Evolutionary conservation across 2,329 filamentous ascomycete genomes (phyloP).

Genomic region (Spiromastix sp.): DNA sequence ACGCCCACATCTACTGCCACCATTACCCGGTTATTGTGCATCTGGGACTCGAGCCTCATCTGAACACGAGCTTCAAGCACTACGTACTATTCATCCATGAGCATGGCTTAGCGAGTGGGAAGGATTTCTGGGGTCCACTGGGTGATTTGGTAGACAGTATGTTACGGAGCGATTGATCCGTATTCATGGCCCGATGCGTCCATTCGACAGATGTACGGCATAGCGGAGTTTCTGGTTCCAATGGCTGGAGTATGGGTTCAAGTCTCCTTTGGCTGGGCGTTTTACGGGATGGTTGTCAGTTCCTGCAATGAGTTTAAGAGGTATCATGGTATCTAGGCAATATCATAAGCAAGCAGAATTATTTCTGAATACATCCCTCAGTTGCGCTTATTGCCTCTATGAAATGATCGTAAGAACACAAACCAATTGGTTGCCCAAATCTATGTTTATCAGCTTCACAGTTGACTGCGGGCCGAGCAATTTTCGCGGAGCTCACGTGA

Average conservation of each 20-base stretch:
- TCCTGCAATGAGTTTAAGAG: slow-evolving; percentile 1
- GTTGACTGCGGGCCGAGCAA: no score
- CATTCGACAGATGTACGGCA: not conserved
- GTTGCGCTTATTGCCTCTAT: no score
- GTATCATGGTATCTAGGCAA: no score
- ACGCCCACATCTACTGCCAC: slow-evolving; percentile 99
- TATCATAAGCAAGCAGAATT: no score
- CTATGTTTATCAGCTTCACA: no score
- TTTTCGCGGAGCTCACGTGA: no score
- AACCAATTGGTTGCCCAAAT: no score
- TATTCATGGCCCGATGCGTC: not conserved
- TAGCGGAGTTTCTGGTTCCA: not conserved
- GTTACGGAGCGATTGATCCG: slow-evolving; percentile 71
- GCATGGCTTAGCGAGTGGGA: slow-evolving; percentile 80
- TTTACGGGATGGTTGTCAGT: slow-evolving; percentile 1
- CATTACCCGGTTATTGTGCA: slow-evolving; percentile 96
- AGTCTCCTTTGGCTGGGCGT: not conserved
- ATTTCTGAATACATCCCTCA: no score
- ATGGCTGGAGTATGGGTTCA: not conserved
- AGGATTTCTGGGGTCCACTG: slow-evolving; percentile 94
- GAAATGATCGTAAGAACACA: no score
- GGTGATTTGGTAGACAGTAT: slow-evolving; percentile 97
- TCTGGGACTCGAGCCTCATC: slow-evolving; percentile 86
- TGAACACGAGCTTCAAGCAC: slow-evolving; percentile 99
- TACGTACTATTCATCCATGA: slow-evolving; percentile 98